Base-by-base conservation (phyloP, 1,139 yeast species). In the Saccharomyces hybrid region DNA sequence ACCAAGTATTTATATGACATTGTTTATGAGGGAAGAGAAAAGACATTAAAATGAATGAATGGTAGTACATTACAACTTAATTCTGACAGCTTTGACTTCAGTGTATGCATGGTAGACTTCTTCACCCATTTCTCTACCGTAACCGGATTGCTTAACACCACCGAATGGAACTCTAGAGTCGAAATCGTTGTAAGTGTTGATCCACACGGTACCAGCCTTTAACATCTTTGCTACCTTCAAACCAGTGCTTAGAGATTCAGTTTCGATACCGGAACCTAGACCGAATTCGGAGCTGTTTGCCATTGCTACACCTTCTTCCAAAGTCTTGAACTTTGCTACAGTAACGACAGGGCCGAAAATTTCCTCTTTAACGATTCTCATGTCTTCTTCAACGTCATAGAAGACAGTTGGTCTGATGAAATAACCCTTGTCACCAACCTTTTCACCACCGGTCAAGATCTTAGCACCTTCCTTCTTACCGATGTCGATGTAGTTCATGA, bases 61-160 rank as follows among this genome's bases (percentile, higher is more conserved):
- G 38, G n/a, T 32, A 13, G 38, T 32, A 51, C 13, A 38, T 51
- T 42, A 57, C 49, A 62, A 55, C 58, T 72, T 74, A 56, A 81
- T 76, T 80, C 91, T 82, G 58, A 85, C 86, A 57, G 88, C 85
- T 76, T 84, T 84, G 61, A 76, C 75, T 73, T 84, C 88, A 50
- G 85, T 80, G 76, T 84, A 85, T 74, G 81, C 81, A 63, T 83
- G 87, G 68, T 83, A 79, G 41, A 86, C 88, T 68, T 82, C 88
- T 54, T 72, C 73, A 70, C 90, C 90, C 88, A 85, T 82, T 75
- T 85, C 91, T 76, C 88, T 82, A 67, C 91, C 91, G 70, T 84
- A 79, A 68, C 91, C 91, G 58, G 87, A 82, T 73, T 83, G 83
- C 69, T 83, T 83, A 76, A 74, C 83, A 62, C 91, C 91, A 69